These are phyloP conservation scores for Pelargonium myrrhifolium DNA, from an alignment of 441 rosid genomes.

Conservation along the genomic window DNA sequence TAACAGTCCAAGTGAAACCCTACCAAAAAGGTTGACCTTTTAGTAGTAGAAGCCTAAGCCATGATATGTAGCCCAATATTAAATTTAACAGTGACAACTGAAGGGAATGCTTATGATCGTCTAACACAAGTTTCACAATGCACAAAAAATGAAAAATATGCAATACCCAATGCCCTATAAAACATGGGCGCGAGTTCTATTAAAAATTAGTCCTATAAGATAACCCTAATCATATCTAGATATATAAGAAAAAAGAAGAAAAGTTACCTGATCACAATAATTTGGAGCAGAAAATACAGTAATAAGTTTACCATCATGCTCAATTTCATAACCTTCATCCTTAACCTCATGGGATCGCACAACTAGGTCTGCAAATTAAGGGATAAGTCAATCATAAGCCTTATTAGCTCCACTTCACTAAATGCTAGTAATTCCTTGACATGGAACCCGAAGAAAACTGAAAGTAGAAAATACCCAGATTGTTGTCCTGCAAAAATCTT, in stretches of 20 bases:
- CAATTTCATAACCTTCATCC: constrained; percentile 96
- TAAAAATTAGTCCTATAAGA: not conserved
- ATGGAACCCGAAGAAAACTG: constrained; percentile 10
- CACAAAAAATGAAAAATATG: too few relatives aligned
- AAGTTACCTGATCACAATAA: constrained; percentile 91
- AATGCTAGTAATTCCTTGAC: constrained; percentile 11
- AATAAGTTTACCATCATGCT: constrained; percentile 93
- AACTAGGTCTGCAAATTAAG: constrained; percentile 51
- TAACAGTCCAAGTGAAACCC: too few relatives aligned
- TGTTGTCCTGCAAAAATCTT: constrained; percentile 76
- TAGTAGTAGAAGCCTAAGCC: too few relatives aligned
- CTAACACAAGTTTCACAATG: too few relatives aligned
- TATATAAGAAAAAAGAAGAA: not conserved
- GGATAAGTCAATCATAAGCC: constrained; percentile 2
- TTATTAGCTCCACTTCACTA: not conserved
- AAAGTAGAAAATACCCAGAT: constrained; percentile 44
- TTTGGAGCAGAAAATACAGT: constrained; percentile 98
- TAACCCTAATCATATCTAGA: not conserved
- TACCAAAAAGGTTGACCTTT: too few relatives aligned
- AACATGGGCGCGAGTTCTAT: not conserved
- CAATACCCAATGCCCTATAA: too few relatives aligned
- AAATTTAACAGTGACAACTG: too few relatives aligned
- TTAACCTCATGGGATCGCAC: constrained; percentile 97
- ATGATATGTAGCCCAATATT: too few relatives aligned
- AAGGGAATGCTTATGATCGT: too few relatives aligned